Base-by-base conservation (phyloP, 371 early-diverging fungal species). In the Haplosporangium sp. region DNA sequence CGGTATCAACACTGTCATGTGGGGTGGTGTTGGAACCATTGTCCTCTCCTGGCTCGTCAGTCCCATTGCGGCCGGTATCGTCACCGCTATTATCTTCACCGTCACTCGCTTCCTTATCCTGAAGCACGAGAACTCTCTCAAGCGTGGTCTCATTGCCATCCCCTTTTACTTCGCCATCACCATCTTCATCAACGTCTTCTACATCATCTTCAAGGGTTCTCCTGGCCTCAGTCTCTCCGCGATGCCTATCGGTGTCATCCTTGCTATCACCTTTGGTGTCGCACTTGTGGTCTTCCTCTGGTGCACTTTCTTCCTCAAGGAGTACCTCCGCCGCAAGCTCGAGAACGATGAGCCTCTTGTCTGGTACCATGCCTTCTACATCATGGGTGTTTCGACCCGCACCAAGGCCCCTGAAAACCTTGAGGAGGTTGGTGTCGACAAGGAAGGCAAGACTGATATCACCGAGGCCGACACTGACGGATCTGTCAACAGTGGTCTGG, bases 131-230 rank as follows among this genome's bases (percentile, higher is more conserved):
- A 87, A 94, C 82, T 90, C 93, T 16, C 86, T 95, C 68, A 85
- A 88, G 55, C 89, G 91, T 47, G 95, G 92, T 46, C 85, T 94
- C 62, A 85, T 76, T 42, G 86, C 92, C 52, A 87, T 95, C 45
- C 96, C 96, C n/a, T 67, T 92, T 64, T 95, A 93, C 82, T 92
- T 95, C 70, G 90, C 88, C 62, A 60, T 94, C 65, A 92, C 95
- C 12, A 80, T 89, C 53, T 75, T 80, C 53, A 90, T 96, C 72
- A 87, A 89, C 55, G 75, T 84, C n/a, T 90, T 92, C 74, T 94
- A 91, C 73, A 86, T 94, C 53, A 85, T 93, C 64, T 88, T 85
- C 84, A 93, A 94, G 82, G 89, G 88, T 61, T 88, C 88, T 5
- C 89, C 91, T 4, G 86, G 84, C 40, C 82, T 84, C 45, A 81